phyloP scores from a whole-genome alignment of 306 rosid genomes.

The Gynostemma pentaphyllum region DNA sequence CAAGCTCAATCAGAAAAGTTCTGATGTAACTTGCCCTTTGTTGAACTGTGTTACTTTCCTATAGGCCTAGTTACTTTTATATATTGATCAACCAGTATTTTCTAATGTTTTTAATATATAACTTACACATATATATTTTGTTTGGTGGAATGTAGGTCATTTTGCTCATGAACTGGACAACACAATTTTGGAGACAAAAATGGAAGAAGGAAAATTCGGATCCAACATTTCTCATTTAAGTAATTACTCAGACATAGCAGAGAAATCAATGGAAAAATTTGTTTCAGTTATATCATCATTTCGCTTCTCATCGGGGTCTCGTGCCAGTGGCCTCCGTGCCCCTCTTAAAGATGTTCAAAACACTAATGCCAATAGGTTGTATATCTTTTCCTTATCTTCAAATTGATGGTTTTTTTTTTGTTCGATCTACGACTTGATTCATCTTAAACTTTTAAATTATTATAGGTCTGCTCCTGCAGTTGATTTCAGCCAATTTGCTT shows the following conservation, averaged over 20 bases:
- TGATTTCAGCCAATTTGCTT: constrained; percentile 11
- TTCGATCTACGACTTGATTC: background rate
- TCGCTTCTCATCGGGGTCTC: constrained; percentile 61
- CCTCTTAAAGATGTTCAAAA: constrained; percentile 62
- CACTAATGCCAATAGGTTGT: constrained; percentile 36
- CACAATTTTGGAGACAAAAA: constrained; percentile 15
- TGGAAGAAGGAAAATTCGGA: constrained; percentile 45
- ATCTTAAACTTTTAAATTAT: background rate
- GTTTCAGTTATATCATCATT: constrained; percentile 59
- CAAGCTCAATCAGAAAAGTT: background rate
- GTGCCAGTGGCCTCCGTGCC: constrained; percentile 91
- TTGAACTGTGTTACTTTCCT: too few relatives aligned
- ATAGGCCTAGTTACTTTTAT: too few relatives aligned
- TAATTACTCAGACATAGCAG: constrained; percentile 67
- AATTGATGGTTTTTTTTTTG: background rate
- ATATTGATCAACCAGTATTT: too few relatives aligned
- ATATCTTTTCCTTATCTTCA: constrained; percentile 7
- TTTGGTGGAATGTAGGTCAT: constrained; percentile 27
- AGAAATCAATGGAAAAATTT: constrained; percentile 72
- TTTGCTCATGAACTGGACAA: constrained; percentile 16
- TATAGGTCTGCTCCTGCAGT: constrained; percentile 1
- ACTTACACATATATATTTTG: too few relatives aligned
- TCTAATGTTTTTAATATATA: too few relatives aligned
- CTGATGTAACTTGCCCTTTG: too few relatives aligned
- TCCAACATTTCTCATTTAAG: constrained; percentile 71